Evolutionary conservation across 2,329 filamentous ascomycete genomes (phyloP).

Genomic region (Trichoderma sp.): DNA sequence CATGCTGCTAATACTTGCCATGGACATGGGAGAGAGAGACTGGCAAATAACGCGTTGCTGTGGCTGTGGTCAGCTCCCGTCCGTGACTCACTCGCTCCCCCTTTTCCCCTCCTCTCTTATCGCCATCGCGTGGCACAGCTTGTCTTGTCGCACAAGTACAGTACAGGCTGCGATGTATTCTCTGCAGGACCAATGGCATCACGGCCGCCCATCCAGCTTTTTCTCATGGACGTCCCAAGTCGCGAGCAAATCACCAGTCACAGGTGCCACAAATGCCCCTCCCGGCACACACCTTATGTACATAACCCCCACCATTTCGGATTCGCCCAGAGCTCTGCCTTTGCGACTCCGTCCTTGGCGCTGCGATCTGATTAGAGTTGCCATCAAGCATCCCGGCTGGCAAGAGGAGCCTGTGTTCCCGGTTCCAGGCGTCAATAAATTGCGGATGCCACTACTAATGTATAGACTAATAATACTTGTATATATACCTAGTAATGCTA

Average conservation of each 20-base stretch:
- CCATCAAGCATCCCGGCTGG: background rate
- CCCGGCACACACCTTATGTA: background rate
- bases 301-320: background rate
- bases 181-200: constrained; percentile 2
- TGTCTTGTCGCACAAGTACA: background rate
- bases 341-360: constrained; percentile 2
- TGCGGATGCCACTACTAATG: background rate
- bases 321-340: background rate
- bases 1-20: background rate
- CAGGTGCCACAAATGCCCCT: constrained; percentile 11
- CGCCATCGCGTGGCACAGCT: constrained; percentile 17
- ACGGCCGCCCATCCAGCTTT: background rate
- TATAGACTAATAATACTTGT: background rate
- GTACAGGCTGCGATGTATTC: background rate
- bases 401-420: background rate
- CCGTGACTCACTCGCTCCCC: constrained; percentile 13
- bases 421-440: background rate
- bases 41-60: constrained; percentile 13
- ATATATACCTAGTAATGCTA: background rate
- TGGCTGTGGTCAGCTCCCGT: constrained; percentile 16
- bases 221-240: background rate
- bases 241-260: background rate
- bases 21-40: background rate
- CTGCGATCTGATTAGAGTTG: background rate
- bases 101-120: constrained; percentile 3